Conservation (phyloP, 495 filamentous ascomycete genomes). For the Tirmania nivea region DNA sequence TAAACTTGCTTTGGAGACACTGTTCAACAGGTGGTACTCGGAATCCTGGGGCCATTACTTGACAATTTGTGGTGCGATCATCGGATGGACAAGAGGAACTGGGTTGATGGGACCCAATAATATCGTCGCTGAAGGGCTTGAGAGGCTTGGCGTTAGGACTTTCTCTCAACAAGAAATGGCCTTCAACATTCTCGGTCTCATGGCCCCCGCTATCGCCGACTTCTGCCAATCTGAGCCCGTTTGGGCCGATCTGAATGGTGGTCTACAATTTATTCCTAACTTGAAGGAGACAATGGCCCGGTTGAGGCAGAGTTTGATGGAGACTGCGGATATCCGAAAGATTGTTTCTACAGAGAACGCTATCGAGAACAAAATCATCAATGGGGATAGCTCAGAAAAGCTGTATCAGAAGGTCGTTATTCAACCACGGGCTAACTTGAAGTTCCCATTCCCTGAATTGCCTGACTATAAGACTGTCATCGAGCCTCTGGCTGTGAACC, state of each 20-base stretch:
- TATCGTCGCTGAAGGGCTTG: constrained; percentile 86
- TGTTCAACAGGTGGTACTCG: constrained; percentile 97
- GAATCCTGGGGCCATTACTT: constrained; percentile 96
- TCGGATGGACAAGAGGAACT: constrained; percentile 97
- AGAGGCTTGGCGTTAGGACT: constrained; percentile 87
- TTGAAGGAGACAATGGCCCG: constrained; percentile 84
- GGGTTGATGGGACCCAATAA: constrained; percentile 98
- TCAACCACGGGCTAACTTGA: constrained; percentile 90
- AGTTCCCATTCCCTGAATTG: constrained; percentile 75
- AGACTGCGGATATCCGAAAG: constrained; percentile 79
- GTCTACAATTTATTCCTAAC: constrained; percentile 90
- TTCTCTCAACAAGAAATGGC: constrained; percentile 99
- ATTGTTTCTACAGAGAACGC: constrained; percentile 90
- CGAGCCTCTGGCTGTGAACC: constrained; percentile 59
- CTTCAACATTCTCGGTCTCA: constrained; percentile 91
- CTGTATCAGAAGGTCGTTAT: constrained; percentile 87
- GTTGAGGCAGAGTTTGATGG: constrained; percentile 74
- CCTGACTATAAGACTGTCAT: constrained; percentile 84
- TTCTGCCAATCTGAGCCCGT: constrained; percentile 91
- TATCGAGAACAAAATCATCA: constrained; percentile 92
- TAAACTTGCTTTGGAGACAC: constrained; percentile 84
- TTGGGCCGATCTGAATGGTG: constrained; percentile 91
- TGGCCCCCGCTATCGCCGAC: constrained; percentile 84
- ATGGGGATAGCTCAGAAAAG: constrained; percentile 74
- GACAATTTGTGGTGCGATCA: constrained; percentile 95